phyloP scores from a whole-genome alignment of 768 basidiomycete species.

The Psilocybe subaeruginosa region DNA sequence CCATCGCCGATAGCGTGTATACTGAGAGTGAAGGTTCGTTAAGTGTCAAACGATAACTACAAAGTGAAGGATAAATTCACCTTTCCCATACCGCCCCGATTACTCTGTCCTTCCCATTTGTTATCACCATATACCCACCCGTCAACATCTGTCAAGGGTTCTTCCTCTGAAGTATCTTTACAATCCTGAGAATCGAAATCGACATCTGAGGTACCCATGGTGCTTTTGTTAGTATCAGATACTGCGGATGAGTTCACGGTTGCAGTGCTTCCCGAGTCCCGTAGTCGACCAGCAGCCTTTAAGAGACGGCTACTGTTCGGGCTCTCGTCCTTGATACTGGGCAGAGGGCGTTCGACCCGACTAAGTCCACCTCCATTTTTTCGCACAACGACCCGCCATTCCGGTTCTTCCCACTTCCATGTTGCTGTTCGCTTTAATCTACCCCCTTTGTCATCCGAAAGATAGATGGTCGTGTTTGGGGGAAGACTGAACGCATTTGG shows the following conservation, averaged over 20 bases:
- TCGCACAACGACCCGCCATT: constrained; percentile 80
- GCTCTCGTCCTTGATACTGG: constrained; percentile 49
- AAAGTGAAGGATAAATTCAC: constrained; percentile 30
- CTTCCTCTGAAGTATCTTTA: constrained; percentile 46
- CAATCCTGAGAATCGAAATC: constrained; percentile 31
- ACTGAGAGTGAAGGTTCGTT: constrained; percentile 43
- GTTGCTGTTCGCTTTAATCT: constrained; percentile 72
- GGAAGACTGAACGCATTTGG: constrained; percentile 73
- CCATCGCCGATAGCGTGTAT: constrained; percentile 87
- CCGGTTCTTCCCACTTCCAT: constrained; percentile 91
- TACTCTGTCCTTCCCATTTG: constrained; percentile 85
- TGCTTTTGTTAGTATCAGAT: constrained; percentile 16
- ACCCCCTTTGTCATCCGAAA: constrained; percentile 48
- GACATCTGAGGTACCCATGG: constrained; percentile 13
- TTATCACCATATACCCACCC: constrained; percentile 97
- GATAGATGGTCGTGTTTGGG: constrained; percentile 58
- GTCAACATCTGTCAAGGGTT: constrained; percentile 73
- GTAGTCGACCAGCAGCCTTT: constrained; percentile 58
- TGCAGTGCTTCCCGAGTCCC: constrained; percentile 31
- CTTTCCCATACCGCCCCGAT: constrained; percentile 87
- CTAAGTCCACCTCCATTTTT: constrained; percentile 54
- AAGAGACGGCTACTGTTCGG: constrained; percentile 45
- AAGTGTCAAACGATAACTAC: background rate
- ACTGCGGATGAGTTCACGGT: constrained; percentile 10
- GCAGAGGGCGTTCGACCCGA: constrained; percentile 66